Conservation (phyloP, 257 asterid genomes). For the Solanum pinnatisectum region DNA sequence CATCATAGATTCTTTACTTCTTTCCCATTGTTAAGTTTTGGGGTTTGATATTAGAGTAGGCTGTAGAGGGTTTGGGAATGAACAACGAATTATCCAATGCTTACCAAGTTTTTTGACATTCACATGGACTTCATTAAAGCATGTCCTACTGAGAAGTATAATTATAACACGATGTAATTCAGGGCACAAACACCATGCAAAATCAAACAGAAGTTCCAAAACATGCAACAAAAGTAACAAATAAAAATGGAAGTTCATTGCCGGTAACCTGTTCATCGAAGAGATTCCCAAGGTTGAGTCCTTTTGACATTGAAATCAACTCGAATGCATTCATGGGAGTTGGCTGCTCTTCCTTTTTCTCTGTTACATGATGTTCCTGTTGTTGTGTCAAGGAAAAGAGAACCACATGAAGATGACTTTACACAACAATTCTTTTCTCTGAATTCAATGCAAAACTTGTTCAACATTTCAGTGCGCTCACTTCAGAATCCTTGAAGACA, state of each 20-base stretch:
- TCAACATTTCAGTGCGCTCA: constrained; percentile 3
- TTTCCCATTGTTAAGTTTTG: not conserved
- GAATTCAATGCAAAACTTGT: not conserved
- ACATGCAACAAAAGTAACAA: not conserved
- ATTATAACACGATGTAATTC: not conserved
- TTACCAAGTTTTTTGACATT: not conserved
- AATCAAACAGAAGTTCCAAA: not conserved
- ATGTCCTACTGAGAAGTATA: not conserved
- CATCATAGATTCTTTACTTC: not conserved
- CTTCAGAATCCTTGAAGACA: constrained; percentile 80
- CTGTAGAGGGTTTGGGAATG: not conserved
- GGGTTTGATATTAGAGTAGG: not conserved
- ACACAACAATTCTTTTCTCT: not conserved
- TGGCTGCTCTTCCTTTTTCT: constrained; percentile 70
- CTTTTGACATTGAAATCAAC: constrained; percentile 89
- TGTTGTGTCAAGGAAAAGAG: not conserved
- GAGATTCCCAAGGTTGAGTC: constrained; percentile 82
- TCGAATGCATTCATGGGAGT: constrained; percentile 91
- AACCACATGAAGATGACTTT: not conserved
- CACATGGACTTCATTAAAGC: not conserved
- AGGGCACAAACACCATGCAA: not conserved
- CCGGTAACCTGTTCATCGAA: constrained; percentile 61
- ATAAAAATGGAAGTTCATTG: not conserved
- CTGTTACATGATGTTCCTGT: constrained; percentile 75
- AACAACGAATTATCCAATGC: not conserved